Base-by-base conservation (phyloP, 768 basidiomycete species). In the Heimioporus sp. region DNA sequence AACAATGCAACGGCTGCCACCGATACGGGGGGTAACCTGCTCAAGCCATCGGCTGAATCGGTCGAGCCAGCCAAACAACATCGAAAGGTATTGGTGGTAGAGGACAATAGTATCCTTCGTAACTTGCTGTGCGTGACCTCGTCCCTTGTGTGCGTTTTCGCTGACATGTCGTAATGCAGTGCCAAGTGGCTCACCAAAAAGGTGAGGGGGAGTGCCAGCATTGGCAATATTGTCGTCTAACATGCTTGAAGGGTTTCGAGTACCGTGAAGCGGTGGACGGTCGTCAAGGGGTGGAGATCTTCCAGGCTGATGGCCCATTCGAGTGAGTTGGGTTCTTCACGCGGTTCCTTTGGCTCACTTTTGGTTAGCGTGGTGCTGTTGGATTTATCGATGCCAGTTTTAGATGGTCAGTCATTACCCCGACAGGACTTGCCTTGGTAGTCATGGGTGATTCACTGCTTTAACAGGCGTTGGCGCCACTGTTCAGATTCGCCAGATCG, bases 341-440 rank as follows among this genome's bases (percentile, higher is more conserved):
- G 16, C n/a, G 41, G 3, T 17, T 37, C 5, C 48, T 20, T 46
- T 37, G 24, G 37, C 48, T 58, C 17, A 47, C 42, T 13, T n/a
- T 48, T 47, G 34, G 43, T 48, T 46, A 95, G 93, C 55, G 82
- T 93, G 32, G 86, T 95, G 34, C 77, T 95, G 13, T 73, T 97
- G 53, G 94, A 97, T 68, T 72, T 97, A 50, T 92, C 90, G 1
- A 97, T 97, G 94, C 95, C 92, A 1, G 69, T 91, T n/a, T 80
- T 97, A 50, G 92, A 97, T 65, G 95, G 91, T 83, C 46, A 53
- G 75, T 58, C 46, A 32, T 17, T 48, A 34, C 31, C 31, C 17
- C 36, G 12, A 19, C n/a, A 13, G 10, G 21, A 28, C 24, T 28
- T 24, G 24, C 24, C 16, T 45, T 15, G n/a, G 20, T 16, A 7